phyloP scores from a whole-genome alignment of 495 filamentous ascomycete species.

The Peziza echinospora region DNA sequence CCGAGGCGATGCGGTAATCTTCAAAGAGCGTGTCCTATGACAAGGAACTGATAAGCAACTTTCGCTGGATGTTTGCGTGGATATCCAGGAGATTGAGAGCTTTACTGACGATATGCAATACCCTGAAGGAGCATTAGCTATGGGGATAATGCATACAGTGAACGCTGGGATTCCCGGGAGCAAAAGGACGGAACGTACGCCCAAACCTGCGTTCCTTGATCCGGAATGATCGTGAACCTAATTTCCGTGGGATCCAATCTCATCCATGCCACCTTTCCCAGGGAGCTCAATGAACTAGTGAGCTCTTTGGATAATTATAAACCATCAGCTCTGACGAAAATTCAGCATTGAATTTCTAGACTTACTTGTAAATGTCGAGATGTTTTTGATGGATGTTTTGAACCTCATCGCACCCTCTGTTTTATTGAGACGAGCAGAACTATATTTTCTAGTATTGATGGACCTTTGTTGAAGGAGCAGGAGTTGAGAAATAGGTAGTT shows the following conservation, averaged over 20 bases:
- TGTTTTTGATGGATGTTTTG: slow-evolving; percentile 57
- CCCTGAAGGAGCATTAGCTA: too few relatives aligned
- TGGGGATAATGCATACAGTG: too few relatives aligned
- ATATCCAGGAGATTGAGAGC: neutral
- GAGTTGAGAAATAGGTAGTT: too few relatives aligned
- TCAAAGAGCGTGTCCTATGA: slow-evolving; percentile 78
- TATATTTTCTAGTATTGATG: neutral
- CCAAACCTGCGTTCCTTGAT: slow-evolving; percentile 90
- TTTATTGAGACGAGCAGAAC: too few relatives aligned
- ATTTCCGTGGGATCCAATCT: slow-evolving; percentile 65
- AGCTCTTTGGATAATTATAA: slow-evolving; percentile 37
- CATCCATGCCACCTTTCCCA: slow-evolving; percentile 87
- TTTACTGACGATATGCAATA: too few relatives aligned
- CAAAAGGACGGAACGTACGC: slow-evolving; percentile 37
- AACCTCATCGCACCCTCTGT: slow-evolving; percentile 78
- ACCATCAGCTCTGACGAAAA: neutral
- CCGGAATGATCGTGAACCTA: slow-evolving; percentile 86
- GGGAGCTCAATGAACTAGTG: slow-evolving; percentile 57
- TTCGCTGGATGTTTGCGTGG: neutral
- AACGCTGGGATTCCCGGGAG: neutral
- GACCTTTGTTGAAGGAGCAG: neutral
- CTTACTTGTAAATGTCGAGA: slow-evolving; percentile 66
- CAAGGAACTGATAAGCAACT: too few relatives aligned
- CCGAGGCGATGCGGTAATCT: slow-evolving; percentile 67
- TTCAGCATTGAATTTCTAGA: slow-evolving; percentile 1